Base-by-base conservation (phyloP, 2,329 filamentous ascomycete species). In the Phyllosticta citrichinensis region DNA sequence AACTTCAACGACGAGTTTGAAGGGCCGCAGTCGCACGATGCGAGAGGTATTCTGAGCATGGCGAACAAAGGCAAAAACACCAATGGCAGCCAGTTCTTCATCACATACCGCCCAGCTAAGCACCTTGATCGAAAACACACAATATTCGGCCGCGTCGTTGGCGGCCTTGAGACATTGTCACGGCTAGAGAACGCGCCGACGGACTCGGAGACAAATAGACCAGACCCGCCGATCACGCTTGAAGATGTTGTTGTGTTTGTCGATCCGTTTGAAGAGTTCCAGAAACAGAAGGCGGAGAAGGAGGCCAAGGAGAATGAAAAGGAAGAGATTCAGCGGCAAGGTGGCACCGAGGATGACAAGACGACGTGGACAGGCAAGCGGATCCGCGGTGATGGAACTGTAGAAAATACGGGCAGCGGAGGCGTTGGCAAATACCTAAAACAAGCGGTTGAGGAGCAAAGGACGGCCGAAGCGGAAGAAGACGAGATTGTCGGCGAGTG, bases 41-140 rank as follows among this genome's bases (percentile, higher is more conserved):
- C 81, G 0, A 81, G 92, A 27, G 94, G 94, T 12, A 83, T 92
- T 0, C 71, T 95, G 25, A 91, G 87, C 66, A 99, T 99, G 94
- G 94, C 94, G 51, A 99, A 99, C 75, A 99, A 99, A 72, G 94
- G 94, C 62, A 97, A 97, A 71, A 93, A 97, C 70, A 97, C 93
- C 22, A 99, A 99, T 75, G 94, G 89, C 9, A 90, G 85, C 66
- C 94, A 99, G 74, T 99, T 87, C 74, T 99, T 97, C 79, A 88
- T 99, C 70, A 89, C 88, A 0, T 99, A 99, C 74, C 87, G 90
- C 57, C 80, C 88, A 0, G 84, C 87, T 0, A 86, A 88, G 64
- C 94, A 99, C 75, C 82, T 99, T 0, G 91, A 99, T 74, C 83
- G 87, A 63, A 99, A 99, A 71, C 94, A 99, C 75, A 97, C 94